phyloP scores from a whole-genome alignment of 179 eudicot species.

The Beta corolliflora region DNA sequence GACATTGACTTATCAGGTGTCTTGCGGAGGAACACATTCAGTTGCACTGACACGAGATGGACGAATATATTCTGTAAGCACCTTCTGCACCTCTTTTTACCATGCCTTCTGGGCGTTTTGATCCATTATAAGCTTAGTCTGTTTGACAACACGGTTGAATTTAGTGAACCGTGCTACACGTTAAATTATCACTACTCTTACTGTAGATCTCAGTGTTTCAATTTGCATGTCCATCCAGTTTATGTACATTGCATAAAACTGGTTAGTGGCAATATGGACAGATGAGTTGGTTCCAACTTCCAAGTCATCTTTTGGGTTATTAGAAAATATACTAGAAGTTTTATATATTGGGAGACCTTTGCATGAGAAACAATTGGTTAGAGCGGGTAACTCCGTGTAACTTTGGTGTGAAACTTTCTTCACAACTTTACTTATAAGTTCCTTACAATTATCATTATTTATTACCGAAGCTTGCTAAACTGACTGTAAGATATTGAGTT shows the following conservation, averaged over 20 bases:
- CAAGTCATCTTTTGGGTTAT: neutral
- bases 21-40: slow-evolving; percentile 99
- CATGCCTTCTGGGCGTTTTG: neutral
- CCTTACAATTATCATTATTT: no score
- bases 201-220: neutral
- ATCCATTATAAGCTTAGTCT: neutral
- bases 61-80: slow-evolving; percentile 77
- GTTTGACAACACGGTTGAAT: neutral
- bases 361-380: neutral
- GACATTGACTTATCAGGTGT: slow-evolving; percentile 47
- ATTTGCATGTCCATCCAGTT: neutral
- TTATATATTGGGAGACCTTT: neutral
- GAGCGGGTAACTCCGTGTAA: neutral
- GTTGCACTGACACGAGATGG: slow-evolving; percentile 94
- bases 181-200: neutral
- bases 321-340: neutral
- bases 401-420: no score
- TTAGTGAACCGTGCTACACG: neutral
- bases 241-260: neutral
- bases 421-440: no score
- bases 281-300: neutral
- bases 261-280: neutral
- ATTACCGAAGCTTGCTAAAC: no score
- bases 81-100: neutral
- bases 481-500: no score